phyloP scores from a whole-genome alignment of 192 early-diverging fungal species.

The Coemansia sp. region DNA sequence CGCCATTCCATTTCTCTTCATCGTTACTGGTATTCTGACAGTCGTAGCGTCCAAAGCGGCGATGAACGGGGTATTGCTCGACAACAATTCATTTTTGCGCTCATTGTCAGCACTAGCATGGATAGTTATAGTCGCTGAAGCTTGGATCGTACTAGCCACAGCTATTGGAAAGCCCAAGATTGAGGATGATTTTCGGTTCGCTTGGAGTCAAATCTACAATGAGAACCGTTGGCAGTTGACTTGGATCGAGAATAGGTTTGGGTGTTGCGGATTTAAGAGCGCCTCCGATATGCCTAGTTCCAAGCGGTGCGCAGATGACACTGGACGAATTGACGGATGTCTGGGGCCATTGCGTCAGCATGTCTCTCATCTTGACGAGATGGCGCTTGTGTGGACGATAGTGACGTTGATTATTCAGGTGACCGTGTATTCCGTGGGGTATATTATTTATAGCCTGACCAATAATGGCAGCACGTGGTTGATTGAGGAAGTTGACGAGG shows the following conservation, averaged over 20 bases:
- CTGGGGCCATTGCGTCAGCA: constrained; percentile 6
- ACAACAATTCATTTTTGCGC: background rate
- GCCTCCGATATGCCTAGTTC: constrained; percentile 38
- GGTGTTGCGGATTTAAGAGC: constrained; percentile 54
- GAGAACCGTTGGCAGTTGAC: constrained; percentile 37
- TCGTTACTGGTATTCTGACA: constrained; percentile 10
- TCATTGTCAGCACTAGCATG: constrained; percentile 8
- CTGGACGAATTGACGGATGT: constrained; percentile 11
- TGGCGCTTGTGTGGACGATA: constrained; percentile 10
- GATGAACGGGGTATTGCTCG: constrained; percentile 5
- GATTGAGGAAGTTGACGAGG: constrained; percentile 9
- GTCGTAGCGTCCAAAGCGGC: constrained; percentile 6
- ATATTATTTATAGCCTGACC: constrained; percentile 1
- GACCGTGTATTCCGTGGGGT: constrained; percentile 9
- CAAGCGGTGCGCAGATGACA: background rate
- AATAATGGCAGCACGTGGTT: constrained; percentile 3
- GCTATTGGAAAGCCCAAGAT: constrained; percentile 19
- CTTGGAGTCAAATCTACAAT: constrained; percentile 52
- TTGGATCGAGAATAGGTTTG: constrained; percentile 50
- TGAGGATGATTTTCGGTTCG: constrained; percentile 19
- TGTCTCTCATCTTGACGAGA: constrained; percentile 1
- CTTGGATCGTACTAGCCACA: constrained; percentile 13
- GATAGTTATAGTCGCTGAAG: constrained; percentile 26
- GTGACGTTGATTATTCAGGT: constrained; percentile 22
- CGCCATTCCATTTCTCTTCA: background rate